Percentiles rank a stretch among this genome's conserved stretches.
Conservation (phyloP, 2,329 filamentous ascomycete genomes). For the Diplodia sapinea region DNA sequence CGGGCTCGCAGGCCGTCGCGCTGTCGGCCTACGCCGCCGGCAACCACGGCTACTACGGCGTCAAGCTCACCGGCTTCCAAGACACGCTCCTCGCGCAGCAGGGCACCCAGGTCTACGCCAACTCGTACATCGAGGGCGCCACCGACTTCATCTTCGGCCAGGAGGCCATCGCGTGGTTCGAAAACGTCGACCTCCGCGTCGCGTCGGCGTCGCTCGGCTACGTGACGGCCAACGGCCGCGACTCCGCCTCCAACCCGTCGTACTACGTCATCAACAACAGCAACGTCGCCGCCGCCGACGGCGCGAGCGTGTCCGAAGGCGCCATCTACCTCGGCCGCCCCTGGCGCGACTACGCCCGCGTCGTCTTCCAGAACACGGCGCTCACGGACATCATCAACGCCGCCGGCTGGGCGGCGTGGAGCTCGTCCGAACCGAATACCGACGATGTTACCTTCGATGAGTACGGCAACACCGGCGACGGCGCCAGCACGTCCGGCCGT, state of each 20-base stretch:
- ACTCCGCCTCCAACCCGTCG: slow-evolving; percentile 39
- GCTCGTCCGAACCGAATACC: slow-evolving; percentile 45
- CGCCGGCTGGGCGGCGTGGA: slow-evolving; percentile 57
- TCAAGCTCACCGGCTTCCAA: slow-evolving; percentile 60
- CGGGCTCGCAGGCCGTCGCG: slow-evolving; percentile 53
- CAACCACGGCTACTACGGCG: slow-evolving; percentile 61
- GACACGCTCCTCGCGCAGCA: slow-evolving; percentile 53
- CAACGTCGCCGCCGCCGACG: slow-evolving; percentile 48
- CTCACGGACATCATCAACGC: slow-evolving; percentile 62
- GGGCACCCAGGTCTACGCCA: slow-evolving; percentile 61
- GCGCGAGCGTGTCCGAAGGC: slow-evolving; percentile 42
- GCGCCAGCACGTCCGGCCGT: slow-evolving; percentile 53
- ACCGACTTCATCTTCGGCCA: slow-evolving; percentile 65
- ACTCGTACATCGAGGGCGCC: slow-evolving; percentile 62
- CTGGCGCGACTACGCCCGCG: slow-evolving; percentile 56
- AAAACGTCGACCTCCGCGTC: slow-evolving; percentile 35
- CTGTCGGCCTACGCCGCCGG: slow-evolving; percentile 54
- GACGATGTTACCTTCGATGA: slow-evolving; percentile 44
- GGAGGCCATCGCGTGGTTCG: slow-evolving; percentile 56
- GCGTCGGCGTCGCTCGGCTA: slow-evolving; percentile 33
- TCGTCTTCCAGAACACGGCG: slow-evolving; percentile 55
- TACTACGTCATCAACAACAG: slow-evolving; percentile 61
- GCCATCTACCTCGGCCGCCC: slow-evolving; percentile 57
- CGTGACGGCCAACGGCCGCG: slow-evolving; percentile 38
- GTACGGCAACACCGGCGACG: slow-evolving; percentile 62